Percentiles rank a stretch among this genome's conserved stretches.
phyloP scores from a whole-genome alignment of 2,329 filamentous ascomycete species.

The Neophaeococcomyces aloes region DNA sequence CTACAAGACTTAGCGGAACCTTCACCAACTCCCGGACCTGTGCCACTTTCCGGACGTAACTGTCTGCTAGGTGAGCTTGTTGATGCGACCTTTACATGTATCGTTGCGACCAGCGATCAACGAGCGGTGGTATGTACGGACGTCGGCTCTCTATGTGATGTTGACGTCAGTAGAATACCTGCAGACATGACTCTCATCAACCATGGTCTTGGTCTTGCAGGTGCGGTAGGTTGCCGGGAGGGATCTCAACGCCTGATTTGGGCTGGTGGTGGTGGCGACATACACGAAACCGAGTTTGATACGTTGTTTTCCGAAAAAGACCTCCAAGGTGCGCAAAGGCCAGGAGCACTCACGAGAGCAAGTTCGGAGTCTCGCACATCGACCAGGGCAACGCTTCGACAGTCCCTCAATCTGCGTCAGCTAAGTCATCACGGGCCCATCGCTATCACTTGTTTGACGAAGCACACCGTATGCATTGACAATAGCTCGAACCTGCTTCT shows the following conservation, averaged over 20 bases:
- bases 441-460: constrained; percentile 57
- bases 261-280: constrained; percentile 6
- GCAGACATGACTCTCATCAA: neutral
- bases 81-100: constrained; percentile 74
- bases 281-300: constrained; percentile 6
- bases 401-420: constrained; percentile 16
- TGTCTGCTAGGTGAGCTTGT: constrained; percentile 71
- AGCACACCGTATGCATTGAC: constrained; percentile 65
- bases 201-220: neutral
- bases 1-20: constrained; percentile 26
- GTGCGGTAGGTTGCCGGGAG: constrained; percentile 1
- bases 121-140: constrained; percentile 79
- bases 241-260: constrained; percentile 4
- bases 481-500: constrained; percentile 64
- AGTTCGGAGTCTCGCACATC: neutral
- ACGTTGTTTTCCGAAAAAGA: neutral
- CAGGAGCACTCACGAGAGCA: neutral
- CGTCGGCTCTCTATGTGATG: constrained; percentile 74
- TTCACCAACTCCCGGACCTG: constrained; percentile 41
- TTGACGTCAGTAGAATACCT: constrained; percentile 42
- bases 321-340: neutral
- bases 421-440: constrained; percentile 36
- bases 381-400: constrained; percentile 14
- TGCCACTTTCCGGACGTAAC: constrained; percentile 74
- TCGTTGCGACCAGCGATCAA: constrained; percentile 58